phyloP scores from a whole-genome alignment of 1,284 basidiomycete species.

The Boletus sp. region DNA sequence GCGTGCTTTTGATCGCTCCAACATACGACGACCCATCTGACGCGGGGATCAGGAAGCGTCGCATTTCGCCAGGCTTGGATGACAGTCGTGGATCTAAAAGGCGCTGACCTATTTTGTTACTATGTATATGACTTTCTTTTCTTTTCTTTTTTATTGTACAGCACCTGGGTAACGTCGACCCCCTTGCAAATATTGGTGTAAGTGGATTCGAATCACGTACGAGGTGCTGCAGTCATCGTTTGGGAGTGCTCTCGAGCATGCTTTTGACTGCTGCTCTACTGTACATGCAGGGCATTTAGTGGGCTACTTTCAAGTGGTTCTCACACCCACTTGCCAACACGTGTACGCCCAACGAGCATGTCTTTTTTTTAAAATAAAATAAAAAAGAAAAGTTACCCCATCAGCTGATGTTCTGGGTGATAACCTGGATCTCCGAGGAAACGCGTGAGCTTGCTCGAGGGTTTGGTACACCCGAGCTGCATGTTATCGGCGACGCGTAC shows the following conservation, averaged over 20 bases:
- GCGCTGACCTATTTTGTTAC: conserved; percentile 43
- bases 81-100: conserved; percentile 58
- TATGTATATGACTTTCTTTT: conserved; percentile 22
- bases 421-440: background rate
- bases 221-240: too few species aligned
- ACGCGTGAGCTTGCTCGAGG: background rate
- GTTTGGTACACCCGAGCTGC: background rate
- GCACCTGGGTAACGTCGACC: conserved; percentile 12
- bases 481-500: too few species aligned
- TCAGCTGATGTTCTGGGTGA: background rate
- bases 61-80: conserved; percentile 57
- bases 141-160: conserved; percentile 22
- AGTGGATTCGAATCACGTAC: too few species aligned
- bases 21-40: conserved; percentile 9
- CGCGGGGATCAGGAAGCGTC: conserved; percentile 46
- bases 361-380: too few species aligned
- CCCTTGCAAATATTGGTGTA: conserved; percentile 6
- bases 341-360: background rate
- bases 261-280: too few species aligned
- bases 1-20: conserved; percentile 8
- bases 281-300: background rate
- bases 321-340: background rate
- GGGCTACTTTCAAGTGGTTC: too few species aligned
- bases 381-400: too few species aligned
- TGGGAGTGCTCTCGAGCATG: too few species aligned